Percentiles rank a stretch among this genome's conserved stretches.
Conservation (phyloP, 768 basidiomycete species). For the Lactarius hengduanensis region DNA sequence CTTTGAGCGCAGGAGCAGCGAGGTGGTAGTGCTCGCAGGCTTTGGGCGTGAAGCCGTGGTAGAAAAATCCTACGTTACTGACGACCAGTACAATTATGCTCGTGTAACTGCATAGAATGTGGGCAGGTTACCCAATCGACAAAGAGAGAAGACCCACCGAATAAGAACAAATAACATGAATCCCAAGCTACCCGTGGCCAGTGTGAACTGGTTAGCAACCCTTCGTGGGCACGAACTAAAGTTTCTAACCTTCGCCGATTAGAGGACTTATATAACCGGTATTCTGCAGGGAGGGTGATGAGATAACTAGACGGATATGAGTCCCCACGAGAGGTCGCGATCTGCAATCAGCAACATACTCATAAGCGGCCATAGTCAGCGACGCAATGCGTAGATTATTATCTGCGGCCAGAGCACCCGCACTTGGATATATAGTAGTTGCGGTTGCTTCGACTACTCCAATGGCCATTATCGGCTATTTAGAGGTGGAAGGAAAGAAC, state of each 20-base stretch:
- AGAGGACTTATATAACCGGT: constrained; percentile 20
- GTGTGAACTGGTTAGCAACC: background rate
- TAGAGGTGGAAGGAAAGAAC: background rate
- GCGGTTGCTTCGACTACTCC: background rate
- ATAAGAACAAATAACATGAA: constrained; percentile 25
- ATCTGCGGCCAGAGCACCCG: background rate
- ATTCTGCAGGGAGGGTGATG: constrained; percentile 27
- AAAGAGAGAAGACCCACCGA: constrained; percentile 12
- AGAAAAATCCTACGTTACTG: constrained; percentile 61
- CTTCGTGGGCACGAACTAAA: background rate
- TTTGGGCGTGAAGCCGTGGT: constrained; percentile 44
- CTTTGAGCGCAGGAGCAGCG: constrained; percentile 62
- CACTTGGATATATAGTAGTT: background rate
- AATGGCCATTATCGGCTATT: background rate
- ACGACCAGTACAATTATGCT: constrained; percentile 50
- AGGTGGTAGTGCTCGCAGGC: constrained; percentile 52
- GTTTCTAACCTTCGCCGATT: constrained; percentile 8
- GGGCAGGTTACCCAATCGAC: background rate
- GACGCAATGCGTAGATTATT: constrained; percentile 27
- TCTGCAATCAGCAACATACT: constrained; percentile 13
- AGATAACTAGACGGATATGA: constrained; percentile 18
- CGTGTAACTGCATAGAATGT: constrained; percentile 36
- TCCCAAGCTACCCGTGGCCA: constrained; percentile 13
- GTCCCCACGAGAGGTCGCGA: background rate
- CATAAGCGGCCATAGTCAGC: constrained; percentile 25